Evolutionary conservation across 2,329 filamentous ascomycete genomes (phyloP).

Genomic region (Aspergillus clavatus): DNA sequence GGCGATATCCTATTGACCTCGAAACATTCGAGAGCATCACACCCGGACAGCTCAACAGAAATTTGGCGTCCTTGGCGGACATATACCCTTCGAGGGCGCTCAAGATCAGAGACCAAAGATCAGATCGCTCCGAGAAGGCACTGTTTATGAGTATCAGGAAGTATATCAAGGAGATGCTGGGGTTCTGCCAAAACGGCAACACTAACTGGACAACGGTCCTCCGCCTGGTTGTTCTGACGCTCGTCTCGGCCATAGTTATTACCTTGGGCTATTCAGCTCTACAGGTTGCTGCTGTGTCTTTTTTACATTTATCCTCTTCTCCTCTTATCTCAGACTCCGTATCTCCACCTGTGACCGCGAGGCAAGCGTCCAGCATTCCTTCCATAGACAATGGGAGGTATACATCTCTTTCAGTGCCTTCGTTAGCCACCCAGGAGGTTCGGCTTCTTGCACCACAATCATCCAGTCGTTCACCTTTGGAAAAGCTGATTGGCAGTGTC

Average conservation of each 20-base stretch:
- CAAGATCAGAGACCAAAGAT: constrained; percentile 15
- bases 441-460: constrained; percentile 13
- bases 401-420: constrained; percentile 23
- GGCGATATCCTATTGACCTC: constrained; percentile 44
- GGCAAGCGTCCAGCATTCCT: constrained; percentile 19
- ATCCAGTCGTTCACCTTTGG: constrained; percentile 18
- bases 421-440: constrained; percentile 17
- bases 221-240: constrained; percentile 24
- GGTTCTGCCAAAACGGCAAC: constrained; percentile 18
- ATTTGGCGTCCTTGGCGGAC: constrained; percentile 40
- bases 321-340: constrained; percentile 20
- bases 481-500: constrained; percentile 22
- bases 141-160: constrained; percentile 21
- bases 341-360: constrained; percentile 11
- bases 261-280: constrained; percentile 30
- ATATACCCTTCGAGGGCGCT: constrained; percentile 25
- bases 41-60: constrained; percentile 43
- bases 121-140: constrained; percentile 6
- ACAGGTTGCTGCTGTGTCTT: constrained; percentile 19
- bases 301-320: constrained; percentile 23
- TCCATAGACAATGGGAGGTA: constrained; percentile 15
- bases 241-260: constrained; percentile 26
- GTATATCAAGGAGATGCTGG: constrained; percentile 21
- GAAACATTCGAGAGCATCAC: constrained; percentile 46
- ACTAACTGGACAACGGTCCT: constrained; percentile 23